Evolutionary conservation across 2,329 filamentous ascomycete genomes (phyloP), one percentile per base, ranked within the genome.

Genomic region (Penicillium sp.): DNA sequence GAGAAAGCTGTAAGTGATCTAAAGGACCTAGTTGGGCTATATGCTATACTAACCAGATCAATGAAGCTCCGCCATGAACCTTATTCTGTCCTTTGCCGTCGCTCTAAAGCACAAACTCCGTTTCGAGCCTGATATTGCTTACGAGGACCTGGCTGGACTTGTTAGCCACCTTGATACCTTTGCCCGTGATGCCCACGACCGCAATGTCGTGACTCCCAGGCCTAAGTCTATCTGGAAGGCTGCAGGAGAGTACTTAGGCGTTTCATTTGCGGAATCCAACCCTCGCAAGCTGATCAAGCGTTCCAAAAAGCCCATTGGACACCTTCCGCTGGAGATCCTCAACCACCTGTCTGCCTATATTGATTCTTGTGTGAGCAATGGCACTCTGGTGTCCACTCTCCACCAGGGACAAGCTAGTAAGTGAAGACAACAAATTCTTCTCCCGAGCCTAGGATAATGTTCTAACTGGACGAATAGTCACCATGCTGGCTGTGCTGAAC

Each of bases 311-410:
- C 89, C 90, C 1, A 80, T 93, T 11, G 91, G 91, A 51, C 92
- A 95, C 71, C 79, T 93, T n/a, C 91, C 91, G 0, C 79, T 93
- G 8, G 91, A 95, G 70, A 89, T 94, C 49, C 78, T 94, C 26
- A 88, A 82, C 67, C 87, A 93, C 69, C 73, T 94, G 4, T 83
- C 84, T 18, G 75, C 85, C 21, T 88, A 89, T 59, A 74, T 90
- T 28, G 86, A 91, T 61, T 79, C 80, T 47, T 75, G 87, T 57
- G 79, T 87, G 45, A 61, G 60, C 1, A 77, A 75, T 48, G 67
- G 64, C 9, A 76, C 73, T 24, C 64, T 80, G 40, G 52, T 58
- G 36, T 62, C 67, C 24, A 66, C 69, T 34, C 61, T 70, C 24
- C 71, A 75, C 54, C 75, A 78, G 48, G 62, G 68, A 16, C 71